A percentile compares a stretch with the other conserved stretches of the same genome.
These are phyloP conservation scores for Teunomyces tritomae DNA, from an alignment of 805 yeast species.

Conservation along the genomic window DNA sequence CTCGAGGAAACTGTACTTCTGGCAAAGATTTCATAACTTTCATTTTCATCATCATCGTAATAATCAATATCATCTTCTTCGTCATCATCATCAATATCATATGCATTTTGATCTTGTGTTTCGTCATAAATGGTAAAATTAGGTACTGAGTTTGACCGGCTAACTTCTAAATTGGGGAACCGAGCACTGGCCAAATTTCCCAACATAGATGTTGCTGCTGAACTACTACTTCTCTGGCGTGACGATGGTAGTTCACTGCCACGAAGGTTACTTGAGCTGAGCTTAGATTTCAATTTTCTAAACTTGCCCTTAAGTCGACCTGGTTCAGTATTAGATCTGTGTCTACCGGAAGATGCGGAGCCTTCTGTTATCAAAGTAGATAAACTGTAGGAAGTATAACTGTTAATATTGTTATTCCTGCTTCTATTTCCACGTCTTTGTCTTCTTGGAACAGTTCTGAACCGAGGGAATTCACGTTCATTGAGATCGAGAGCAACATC, in stretches of 20 bases:
- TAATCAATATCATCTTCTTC: slow-evolving; percentile 12
- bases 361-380: slow-evolving; percentile 4
- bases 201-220: background rate
- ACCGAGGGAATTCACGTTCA: slow-evolving; percentile 68
- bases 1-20: slow-evolving; percentile 2
- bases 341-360: background rate
- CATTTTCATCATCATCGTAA: slow-evolving; percentile 13
- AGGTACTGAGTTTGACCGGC: slow-evolving; percentile 3
- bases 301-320: slow-evolving; percentile 18
- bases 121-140: slow-evolving; percentile 4
- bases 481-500: slow-evolving; percentile 77
- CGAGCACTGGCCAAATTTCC: background rate
- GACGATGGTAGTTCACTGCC: background rate
- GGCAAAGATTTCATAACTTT: slow-evolving; percentile 3
- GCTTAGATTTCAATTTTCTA: slow-evolving; percentile 21
- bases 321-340: slow-evolving; percentile 21
- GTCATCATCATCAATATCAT: slow-evolving; percentile 4
- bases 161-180: slow-evolving; percentile 4
- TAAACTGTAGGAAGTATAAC: slow-evolving; percentile 5
- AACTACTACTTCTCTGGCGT: background rate
- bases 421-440: slow-evolving; percentile 40
- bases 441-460: slow-evolving; percentile 78
- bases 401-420: slow-evolving; percentile 1
- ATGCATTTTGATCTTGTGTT: background rate
- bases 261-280: slow-evolving; percentile 4